Percentiles rank a stretch among this genome's conserved stretches.
These are phyloP conservation scores for Kluyveromyces wickerhamii DNA, from an alignment of 805 yeast genomes.

Conservation along the genomic window DNA sequence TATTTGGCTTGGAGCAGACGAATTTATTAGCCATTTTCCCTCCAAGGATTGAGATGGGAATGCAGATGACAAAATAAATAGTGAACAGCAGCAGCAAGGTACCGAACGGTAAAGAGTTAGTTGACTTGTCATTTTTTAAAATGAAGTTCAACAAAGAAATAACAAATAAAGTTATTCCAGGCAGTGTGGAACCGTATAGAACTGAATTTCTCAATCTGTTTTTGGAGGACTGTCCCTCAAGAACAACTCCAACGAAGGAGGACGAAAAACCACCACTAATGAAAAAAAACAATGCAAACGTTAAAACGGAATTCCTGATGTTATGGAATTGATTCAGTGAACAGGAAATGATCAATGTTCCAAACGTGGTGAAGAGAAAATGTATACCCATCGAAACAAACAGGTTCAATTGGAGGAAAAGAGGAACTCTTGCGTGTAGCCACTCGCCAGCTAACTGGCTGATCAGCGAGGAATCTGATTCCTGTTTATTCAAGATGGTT, in stretches of 20 bases:
- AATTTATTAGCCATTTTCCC: conserved; percentile 31
- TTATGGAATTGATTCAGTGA: conserved; percentile 54
- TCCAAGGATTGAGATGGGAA: conserved; percentile 73
- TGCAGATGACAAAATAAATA: conserved; percentile 55
- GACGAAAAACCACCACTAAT: conserved; percentile 67
- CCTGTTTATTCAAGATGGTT: conserved; percentile 40
- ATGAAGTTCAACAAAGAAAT: conserved; percentile 54
- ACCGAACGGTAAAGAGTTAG: conserved; percentile 71
- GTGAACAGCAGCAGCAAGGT: conserved; percentile 55
- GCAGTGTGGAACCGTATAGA: conserved; percentile 43
- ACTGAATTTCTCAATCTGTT: conserved; percentile 25
- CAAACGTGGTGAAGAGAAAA: conserved; percentile 53
- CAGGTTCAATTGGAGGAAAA: conserved; percentile 17
- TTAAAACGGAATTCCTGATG: conserved; percentile 58
- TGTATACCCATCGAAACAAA: conserved; percentile 72
- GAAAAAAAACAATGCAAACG: conserved; percentile 52
- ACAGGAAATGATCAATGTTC: conserved; percentile 51
- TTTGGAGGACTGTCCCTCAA: conserved; percentile 26
- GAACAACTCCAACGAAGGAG: conserved; percentile 61
- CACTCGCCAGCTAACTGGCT: conserved; percentile 4
- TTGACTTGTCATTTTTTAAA: conserved; percentile 69
- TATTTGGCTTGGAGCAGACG: background rate
- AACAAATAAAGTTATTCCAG: conserved; percentile 39
- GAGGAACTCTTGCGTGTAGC: conserved; percentile 2
- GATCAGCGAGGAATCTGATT: conserved; percentile 1